Conservation (phyloP, 139 green algal species). For the Chlorella sp. region DNA sequence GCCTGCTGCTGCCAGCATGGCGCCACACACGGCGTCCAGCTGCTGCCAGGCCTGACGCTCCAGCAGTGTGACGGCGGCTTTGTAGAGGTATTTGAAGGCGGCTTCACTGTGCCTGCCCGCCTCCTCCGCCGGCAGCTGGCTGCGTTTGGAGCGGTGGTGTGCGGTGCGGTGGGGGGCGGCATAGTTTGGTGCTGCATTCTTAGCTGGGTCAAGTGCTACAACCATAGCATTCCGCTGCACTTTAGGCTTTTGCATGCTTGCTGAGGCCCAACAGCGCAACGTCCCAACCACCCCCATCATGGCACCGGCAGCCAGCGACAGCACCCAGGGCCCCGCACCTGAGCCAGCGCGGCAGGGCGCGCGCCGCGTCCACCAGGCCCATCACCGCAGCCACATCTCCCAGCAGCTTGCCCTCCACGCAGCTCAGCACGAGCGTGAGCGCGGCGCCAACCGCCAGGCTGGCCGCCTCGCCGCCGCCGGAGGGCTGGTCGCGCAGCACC, state of each 20-base stretch:
- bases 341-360: constrained; percentile 4
- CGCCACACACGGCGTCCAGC: not conserved
- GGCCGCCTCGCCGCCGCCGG: not conserved
- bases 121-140: constrained; percentile 13
- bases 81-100: constrained; percentile 36
- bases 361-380: not conserved
- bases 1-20: constrained; percentile 13
- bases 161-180: no score
- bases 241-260: not conserved
- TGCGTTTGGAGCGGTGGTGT: not conserved
- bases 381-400: not conserved
- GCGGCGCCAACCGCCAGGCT: constrained; percentile 34
- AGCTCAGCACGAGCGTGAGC: constrained; percentile 42
- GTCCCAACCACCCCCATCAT: no score
- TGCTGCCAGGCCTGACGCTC: constrained; percentile 3
- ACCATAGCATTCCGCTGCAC: no score
- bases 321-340: not conserved
- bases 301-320: not conserved
- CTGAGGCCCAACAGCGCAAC: not conserved
- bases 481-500: no score
- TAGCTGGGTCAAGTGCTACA: no score
- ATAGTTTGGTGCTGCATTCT: not conserved
- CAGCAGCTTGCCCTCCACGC: constrained; percentile 23
- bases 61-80: constrained; percentile 5
- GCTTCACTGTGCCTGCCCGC: constrained; percentile 26